Conservation (phyloP, 148 eudicot genomes). For the Simmondsia chinensis region DNA sequence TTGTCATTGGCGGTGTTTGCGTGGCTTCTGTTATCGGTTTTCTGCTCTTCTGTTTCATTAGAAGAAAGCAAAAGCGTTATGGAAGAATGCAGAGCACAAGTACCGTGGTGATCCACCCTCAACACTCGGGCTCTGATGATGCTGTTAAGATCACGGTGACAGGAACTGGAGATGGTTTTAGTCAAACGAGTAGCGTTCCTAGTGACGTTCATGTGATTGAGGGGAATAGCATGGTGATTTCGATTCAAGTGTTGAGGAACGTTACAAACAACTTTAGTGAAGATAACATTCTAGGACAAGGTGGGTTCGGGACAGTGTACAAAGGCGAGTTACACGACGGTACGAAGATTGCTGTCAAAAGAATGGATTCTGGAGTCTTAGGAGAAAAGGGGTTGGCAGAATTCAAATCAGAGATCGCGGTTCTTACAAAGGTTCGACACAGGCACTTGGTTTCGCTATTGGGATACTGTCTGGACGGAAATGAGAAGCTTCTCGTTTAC, state of each 20-base stretch:
- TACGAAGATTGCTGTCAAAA: slow-evolving; percentile 51
- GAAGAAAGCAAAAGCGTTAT: slow-evolving; percentile 35
- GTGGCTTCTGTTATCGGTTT: slow-evolving; percentile 31
- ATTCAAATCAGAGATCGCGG: slow-evolving; percentile 54
- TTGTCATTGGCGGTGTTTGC: slow-evolving; percentile 39
- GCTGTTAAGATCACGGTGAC: slow-evolving; percentile 52
- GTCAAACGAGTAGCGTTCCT: slow-evolving; percentile 38
- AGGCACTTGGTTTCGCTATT: slow-evolving; percentile 50
- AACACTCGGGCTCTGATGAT: slow-evolving; percentile 51
- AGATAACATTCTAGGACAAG: slow-evolving; percentile 37
- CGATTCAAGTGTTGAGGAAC: slow-evolving; percentile 34
- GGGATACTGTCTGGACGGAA: slow-evolving; percentile 49
- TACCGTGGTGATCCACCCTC: slow-evolving; percentile 52
- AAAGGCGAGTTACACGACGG: slow-evolving; percentile 56
- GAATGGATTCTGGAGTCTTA: slow-evolving; percentile 46
- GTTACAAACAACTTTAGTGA: slow-evolving; percentile 44
- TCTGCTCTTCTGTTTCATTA: slow-evolving; percentile 33
- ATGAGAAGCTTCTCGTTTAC: slow-evolving; percentile 62
- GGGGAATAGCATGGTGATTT: slow-evolving; percentile 35
- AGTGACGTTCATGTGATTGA: slow-evolving; percentile 52
- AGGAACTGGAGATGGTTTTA: slow-evolving; percentile 32
- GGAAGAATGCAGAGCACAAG: slow-evolving; percentile 40
- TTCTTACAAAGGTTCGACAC: slow-evolving; percentile 57
- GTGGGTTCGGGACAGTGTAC: slow-evolving; percentile 60
- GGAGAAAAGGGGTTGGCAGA: slow-evolving; percentile 48